Percentiles rank a stretch among this genome's conserved stretches.
Evolutionary conservation across 805 yeast genomes (phyloP).

Genomic region (Candida insectorum): DNA sequence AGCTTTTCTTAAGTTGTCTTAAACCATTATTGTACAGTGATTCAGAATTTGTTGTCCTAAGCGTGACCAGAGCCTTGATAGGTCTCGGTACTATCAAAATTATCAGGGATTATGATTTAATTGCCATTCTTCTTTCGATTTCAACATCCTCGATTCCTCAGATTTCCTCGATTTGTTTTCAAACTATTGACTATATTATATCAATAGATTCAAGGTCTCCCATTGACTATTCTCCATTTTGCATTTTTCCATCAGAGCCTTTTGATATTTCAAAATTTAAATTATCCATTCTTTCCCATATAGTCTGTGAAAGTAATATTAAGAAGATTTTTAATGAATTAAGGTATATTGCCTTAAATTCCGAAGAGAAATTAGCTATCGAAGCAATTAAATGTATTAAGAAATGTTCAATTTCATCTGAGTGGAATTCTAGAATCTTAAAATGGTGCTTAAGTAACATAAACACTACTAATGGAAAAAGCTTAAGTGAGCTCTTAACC

Average conservation of each 20-base stretch:
- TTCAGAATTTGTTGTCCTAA: constrained; percentile 59
- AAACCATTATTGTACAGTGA: constrained; percentile 45
- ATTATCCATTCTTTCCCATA: constrained; percentile 54
- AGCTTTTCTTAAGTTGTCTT: constrained; percentile 49
- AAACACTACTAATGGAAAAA: constrained; percentile 23
- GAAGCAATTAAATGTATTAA: constrained; percentile 64
- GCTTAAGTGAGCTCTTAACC: constrained; percentile 64
- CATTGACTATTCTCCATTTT: constrained; percentile 45
- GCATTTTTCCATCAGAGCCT: constrained; percentile 54
- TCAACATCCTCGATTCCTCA: constrained; percentile 22
- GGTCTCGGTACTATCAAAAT: no score
- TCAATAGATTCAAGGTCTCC: constrained; percentile 23
- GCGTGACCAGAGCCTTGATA: constrained; percentile 51
- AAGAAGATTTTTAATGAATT: constrained; percentile 56
- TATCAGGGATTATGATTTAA: constrained; percentile 49
- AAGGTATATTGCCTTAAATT: constrained; percentile 43
- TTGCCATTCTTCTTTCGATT: constrained; percentile 45
- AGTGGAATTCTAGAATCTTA: constrained; percentile 54
- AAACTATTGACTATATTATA: constrained; percentile 35
- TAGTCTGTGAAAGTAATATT: constrained; percentile 54
- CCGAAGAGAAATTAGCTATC: constrained; percentile 21
- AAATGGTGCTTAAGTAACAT: constrained; percentile 61
- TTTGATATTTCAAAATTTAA: constrained; percentile 47
- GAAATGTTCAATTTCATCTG: constrained; percentile 46
- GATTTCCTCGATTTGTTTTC: constrained; percentile 35